Evolutionary conservation across 2,329 filamentous ascomycete species (phyloP), one percentile per base, ranked within the genome.

Genomic region (Pestalotiopsis sp.): DNA sequence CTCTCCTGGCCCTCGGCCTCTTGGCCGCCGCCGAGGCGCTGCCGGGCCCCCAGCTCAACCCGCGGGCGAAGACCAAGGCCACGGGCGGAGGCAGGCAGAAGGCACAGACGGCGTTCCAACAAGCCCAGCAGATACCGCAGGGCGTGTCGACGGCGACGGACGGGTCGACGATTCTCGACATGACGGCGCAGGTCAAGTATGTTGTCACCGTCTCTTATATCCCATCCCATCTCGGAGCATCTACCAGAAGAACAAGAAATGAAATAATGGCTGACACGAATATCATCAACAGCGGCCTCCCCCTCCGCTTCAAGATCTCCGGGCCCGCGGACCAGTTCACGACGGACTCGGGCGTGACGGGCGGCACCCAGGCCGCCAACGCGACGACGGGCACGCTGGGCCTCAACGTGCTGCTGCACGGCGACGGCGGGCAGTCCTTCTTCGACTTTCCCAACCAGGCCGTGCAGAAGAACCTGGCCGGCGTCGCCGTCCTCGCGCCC

Each of bases 341-440:
- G 4, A 74, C 82, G 1, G 78, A 76, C 12, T 85, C 85, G 4
- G 83, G 84, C 52, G 83, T 89, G 1, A 74, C 80, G n/a, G 86
- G 86, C 45, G 86, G 74, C 7, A 69, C 76, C 25, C 79, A 76
- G 65, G 69, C 58, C 1, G 72, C 80, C 23, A 73, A 75, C 25
- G 74, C 77, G 2, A 67, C 74, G 0, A 36, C 25, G 25, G 82
- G 83, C 4, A 71, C 78, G 6, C 78, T 86, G 38, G 86, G 86
- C 64, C 80, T 87, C 6, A 89, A 89, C 72, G 84, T 90, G 14
- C 82, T 90, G 45, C 82, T 90, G 3, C 87, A 90, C 75, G 87
- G 87, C 64, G 87, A 90, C 74, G 87, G 87, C 57, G 87, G 87
- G 6, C 84, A 88, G 72, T 87, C 85, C 13, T 88, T 88, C 81